A percentile compares a stretch with the other conserved stretches of the same genome.
Evolutionary conservation across 306 rosid species (phyloP).

Genomic region (barrel medic (Medicago truncatula)): MtrunA17r5.0-ANR NC_053047.1:8585501-8586000

Average conservation of each 20-base stretch:
- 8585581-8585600: too few species aligned
- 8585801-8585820: neutral
- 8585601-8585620: too few species aligned
- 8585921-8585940: conserved; percentile 65
- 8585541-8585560: too few species aligned
- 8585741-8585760: neutral
- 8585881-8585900: neutral
- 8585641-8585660: too few species aligned
- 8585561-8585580: too few species aligned
- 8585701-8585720: neutral
- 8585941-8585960: conserved; percentile 73
- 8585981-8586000: conserved; percentile 75
- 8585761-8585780: too few species aligned
- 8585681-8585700: too few species aligned
- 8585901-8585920: conserved; percentile 74
- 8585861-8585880: neutral
- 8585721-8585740: neutral
- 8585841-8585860: neutral
- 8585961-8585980: conserved; percentile 75
- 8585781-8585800: too few species aligned
- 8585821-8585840: neutral
- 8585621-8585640: too few species aligned
- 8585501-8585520: too few species aligned
- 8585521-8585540: too few species aligned
- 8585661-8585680: too few species aligned